Base-by-base conservation (phyloP, 2,329 filamentous ascomycete genomes). In the Didymella exigua region DNA sequence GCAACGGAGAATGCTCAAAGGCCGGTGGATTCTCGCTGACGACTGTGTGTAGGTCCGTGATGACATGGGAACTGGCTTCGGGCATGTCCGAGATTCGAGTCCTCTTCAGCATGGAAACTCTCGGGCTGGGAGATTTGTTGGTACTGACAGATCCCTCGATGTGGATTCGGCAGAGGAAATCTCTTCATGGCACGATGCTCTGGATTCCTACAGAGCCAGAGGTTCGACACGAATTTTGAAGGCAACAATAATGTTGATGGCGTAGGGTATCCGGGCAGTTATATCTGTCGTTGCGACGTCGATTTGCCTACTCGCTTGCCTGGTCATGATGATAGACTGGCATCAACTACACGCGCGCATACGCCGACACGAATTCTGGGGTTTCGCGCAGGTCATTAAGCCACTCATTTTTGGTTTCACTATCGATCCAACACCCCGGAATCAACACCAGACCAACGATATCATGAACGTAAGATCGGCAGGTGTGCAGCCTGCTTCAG, bases 401-500 rank as follows among this genome's bases (percentile, higher is more conserved):
- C 48, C 43, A 48, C 37, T 51, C 42, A 36, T 40, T 29, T 38
- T 48, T 48, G 46, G 47, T 55, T 24, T 50, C 46, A 47, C 36
- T 47, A 49, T 55, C 44, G 37, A 33, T 41, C 56, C 60, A 57
- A 60, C 49, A 59, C 26, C 40, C 47, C 49, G 63, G 63, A 55
- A 56, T n/a, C 42, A 36, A 29, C 34, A 9, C 51, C 40, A 54
- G 23, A 49, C 31, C 40, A 49, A 41, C 42, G 26, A 53, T 58
- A 61, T 48, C 38, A 60, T 54, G 53, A 55, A 62, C 53, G 63
- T 67, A 63, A 63, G 58, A 67, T 67, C 57, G 42, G 56, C 58
- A 43, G 26, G 46, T n/a, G 13, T 9, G 21, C 31, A n/a, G 36
- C 55, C 60, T 47, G 34, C 30, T 56, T 68, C 26, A n/a, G 67